Evolutionary conservation across 148 eudicot genomes (phyloP).

Genomic region (Rhododendron griersonianum): DNA sequence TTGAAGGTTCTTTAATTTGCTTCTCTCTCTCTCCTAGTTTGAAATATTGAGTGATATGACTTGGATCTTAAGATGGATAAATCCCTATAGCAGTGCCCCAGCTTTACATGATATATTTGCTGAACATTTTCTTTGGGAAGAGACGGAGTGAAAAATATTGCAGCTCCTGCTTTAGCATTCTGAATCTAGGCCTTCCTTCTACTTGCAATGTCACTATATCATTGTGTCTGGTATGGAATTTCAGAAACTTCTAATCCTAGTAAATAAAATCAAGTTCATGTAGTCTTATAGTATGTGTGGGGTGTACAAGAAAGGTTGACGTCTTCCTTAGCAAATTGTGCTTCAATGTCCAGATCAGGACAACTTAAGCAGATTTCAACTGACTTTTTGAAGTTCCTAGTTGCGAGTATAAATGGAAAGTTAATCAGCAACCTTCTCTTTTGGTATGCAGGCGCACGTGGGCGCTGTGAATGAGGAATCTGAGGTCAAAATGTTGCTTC

Average conservation of each 20-base stretch:
- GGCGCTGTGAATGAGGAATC: conserved; percentile 32
- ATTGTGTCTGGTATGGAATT: neutral
- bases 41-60: neutral
- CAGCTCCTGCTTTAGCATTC: neutral
- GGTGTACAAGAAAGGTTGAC: neutral
- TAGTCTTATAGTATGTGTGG: neutral
- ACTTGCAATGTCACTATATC: neutral
- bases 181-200: neutral
- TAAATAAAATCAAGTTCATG: neutral
- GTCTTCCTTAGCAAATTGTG: neutral
- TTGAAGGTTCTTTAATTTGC: neutral
- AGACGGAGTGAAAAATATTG: neutral
- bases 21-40: neutral
- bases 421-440: neutral
- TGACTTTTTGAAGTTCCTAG: conserved; percentile 13
- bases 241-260: neutral
- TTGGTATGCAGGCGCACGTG: conserved; percentile 32
- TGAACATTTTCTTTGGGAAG: neutral
- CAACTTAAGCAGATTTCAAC: neutral
- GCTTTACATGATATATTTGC: neutral
- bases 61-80: neutral
- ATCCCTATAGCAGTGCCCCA: neutral
- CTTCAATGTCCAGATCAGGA: neutral
- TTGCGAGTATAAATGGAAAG: neutral
- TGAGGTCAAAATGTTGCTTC: conserved; percentile 55